Base-by-base conservation (phyloP, 148 eudicot genomes). In the Rhododendron vialii region DNA sequence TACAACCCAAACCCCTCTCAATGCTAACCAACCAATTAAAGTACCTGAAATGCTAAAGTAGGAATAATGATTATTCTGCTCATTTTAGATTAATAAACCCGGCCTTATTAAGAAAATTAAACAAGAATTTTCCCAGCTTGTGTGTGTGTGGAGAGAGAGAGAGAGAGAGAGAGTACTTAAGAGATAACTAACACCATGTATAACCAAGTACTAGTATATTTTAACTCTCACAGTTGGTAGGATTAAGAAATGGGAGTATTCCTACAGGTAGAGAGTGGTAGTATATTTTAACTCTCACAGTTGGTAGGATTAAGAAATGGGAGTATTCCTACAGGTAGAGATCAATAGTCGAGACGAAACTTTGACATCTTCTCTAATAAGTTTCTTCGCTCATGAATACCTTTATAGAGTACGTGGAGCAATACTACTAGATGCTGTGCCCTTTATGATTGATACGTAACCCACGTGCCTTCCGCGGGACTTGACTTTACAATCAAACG, bases 21-120 rank as follows among this genome's bases (percentile, higher is more conserved):
- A 85, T 61, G 35, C 79, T 79, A 85, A 79, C 88, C 86, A 83
- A 88, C 38, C 82, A 81, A 28, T 30, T 30, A 83, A 36, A 75
- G 47, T 53, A 51, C 20, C 65, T 81, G 36, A 43, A 14, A 69
- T 77, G 84, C 78, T 86, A 83, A 83, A 86, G 76, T 57, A 86
- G 77, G 84, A 86, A 57, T 85, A 22, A 78, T 71, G 28, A 22
- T 78, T 78, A 43, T 38, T 78, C 35, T 78, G 81, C 18, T 47
- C 7, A 12, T 20, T 20, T 74, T n/a, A 65, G 73, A 55, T 9
- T n/a, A 26, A n/a, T 24, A 26, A n/a, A 65, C 30, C 71, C 4
- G 24, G n/a, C 73, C 73, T 4, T 22, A n/a, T 6, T 65, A 65
- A 65, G 73, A 10, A 71, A 30, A 8, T 65, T 65, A 71, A 71